phyloP scores from a whole-genome alignment of 169 alveolate genomes.

The Eimeria tenella region DNA sequence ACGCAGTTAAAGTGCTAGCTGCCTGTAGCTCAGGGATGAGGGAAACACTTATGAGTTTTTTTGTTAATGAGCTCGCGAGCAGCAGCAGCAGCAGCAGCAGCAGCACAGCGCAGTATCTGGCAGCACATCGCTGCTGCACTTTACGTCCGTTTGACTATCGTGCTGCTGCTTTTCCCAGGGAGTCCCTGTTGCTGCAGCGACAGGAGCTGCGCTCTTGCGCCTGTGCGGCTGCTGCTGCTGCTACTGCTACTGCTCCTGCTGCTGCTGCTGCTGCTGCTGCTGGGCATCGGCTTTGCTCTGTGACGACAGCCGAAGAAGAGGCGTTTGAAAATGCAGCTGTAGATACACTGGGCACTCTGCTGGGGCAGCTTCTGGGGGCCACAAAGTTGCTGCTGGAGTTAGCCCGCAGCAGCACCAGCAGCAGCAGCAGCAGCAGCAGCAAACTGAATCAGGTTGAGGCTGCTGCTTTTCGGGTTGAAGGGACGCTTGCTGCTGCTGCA shows the following conservation, averaged over 20 bases:
- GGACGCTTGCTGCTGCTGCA: conserved; percentile 26
- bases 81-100: conserved; percentile 22
- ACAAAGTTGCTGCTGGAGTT: background rate
- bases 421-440: conserved; percentile 52
- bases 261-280: conserved; percentile 58
- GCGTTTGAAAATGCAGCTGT: background rate
- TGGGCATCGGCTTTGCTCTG: background rate
- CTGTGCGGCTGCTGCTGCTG: conserved; percentile 34
- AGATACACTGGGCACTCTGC: background rate
- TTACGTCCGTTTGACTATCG: background rate
- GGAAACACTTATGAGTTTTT: background rate
- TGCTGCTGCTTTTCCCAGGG: background rate
- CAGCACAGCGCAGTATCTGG: conserved; percentile 5
- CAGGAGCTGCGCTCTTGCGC: conserved; percentile 31
- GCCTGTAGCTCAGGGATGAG: background rate
- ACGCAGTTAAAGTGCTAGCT: background rate
- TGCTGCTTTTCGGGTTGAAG: background rate
- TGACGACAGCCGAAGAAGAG: background rate
- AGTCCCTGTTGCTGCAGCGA: background rate
- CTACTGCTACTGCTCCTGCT: conserved; percentile 19
- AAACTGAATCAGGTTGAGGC: background rate
- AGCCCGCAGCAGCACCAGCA: conserved; percentile 34
- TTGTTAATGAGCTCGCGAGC: background rate
- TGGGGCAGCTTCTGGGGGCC: background rate
- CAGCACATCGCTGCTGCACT: background rate